Evolutionary conservation across 352 stramenopile genomes (phyloP).

Genomic region (Phytopythium boreale): DNA sequence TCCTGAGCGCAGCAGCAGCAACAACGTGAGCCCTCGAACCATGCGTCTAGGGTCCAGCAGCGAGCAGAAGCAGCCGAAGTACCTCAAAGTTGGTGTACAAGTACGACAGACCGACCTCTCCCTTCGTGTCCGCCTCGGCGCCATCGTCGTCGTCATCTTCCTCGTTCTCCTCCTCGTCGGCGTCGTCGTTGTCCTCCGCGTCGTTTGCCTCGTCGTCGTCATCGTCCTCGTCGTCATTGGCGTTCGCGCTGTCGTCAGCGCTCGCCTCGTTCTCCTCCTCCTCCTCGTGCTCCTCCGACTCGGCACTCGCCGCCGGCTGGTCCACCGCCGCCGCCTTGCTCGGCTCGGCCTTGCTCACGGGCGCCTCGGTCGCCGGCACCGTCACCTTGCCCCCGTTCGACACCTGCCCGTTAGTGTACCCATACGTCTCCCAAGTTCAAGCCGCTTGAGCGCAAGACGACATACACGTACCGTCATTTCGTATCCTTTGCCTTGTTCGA

Average conservation of each 20-base stretch:
- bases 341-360: neutral
- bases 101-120: slow-evolving; percentile 59
- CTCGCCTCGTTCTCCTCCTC: slow-evolving; percentile 18
- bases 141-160: slow-evolving; percentile 18
- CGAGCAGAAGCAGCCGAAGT: neutral
- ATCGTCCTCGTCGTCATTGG: slow-evolving; percentile 20
- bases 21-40: neutral
- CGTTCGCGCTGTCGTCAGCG: slow-evolving; percentile 18
- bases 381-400: neutral
- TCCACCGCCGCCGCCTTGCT: neutral
- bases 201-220: slow-evolving; percentile 27
- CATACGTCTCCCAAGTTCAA: neutral
- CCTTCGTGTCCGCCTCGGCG: slow-evolving; percentile 18
- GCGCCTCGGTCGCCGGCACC: slow-evolving; percentile 7
- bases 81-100: slow-evolving; percentile 71
- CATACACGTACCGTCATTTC: slow-evolving; percentile 26
- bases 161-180: slow-evolving; percentile 15
- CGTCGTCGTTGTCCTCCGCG: slow-evolving; percentile 25
- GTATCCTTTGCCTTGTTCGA: neutral
- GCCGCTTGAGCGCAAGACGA: no score
- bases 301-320: neutral
- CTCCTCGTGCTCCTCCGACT: slow-evolving; percentile 17
- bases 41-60: neutral
- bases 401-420: slow-evolving; percentile 11
- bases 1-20: slow-evolving; percentile 5